These are phyloP conservation scores for Tylopilus felleus DNA, from an alignment of 768 basidiomycete species.

Conservation along the genomic window DNA sequence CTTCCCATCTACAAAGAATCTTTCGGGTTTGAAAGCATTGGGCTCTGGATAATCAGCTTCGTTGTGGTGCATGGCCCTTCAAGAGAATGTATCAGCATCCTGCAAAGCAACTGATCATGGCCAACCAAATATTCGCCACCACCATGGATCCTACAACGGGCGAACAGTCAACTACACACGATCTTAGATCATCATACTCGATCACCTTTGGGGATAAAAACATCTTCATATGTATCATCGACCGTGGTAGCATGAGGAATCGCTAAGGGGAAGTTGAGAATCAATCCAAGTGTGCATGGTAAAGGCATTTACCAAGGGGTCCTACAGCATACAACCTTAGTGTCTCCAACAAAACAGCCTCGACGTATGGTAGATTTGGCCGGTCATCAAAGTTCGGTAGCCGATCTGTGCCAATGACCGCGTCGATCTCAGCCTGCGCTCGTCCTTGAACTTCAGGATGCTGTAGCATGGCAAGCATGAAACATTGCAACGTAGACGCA, in stretches of 20 bases:
- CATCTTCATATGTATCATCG: conserved; percentile 16
- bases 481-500: conserved; percentile 13
- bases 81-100: neutral
- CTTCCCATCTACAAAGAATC: conserved; percentile 23
- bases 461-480: conserved; percentile 33
- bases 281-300: neutral
- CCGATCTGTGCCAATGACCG: conserved; percentile 26
- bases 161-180: neutral
- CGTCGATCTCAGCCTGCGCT: conserved; percentile 31
- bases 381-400: conserved; percentile 27
- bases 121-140: conserved; percentile 23
- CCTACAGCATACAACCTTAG: conserved; percentile 27
- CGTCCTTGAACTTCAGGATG: conserved; percentile 31
- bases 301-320: conserved; percentile 21
- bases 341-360: conserved; percentile 29
- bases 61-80: conserved; percentile 17
- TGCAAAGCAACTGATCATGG: neutral
- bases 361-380: conserved; percentile 26
- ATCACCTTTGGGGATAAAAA: conserved; percentile 18
- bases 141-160: neutral
- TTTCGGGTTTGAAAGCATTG: conserved; percentile 30
- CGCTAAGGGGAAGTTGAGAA: conserved; percentile 1
- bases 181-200: too few species aligned
- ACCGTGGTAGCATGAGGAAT: conserved; percentile 17
- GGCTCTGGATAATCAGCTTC: conserved; percentile 16